phyloP scores from a whole-genome alignment of 441 rosid species.

The Pelargonium exstipulatum region DNA sequence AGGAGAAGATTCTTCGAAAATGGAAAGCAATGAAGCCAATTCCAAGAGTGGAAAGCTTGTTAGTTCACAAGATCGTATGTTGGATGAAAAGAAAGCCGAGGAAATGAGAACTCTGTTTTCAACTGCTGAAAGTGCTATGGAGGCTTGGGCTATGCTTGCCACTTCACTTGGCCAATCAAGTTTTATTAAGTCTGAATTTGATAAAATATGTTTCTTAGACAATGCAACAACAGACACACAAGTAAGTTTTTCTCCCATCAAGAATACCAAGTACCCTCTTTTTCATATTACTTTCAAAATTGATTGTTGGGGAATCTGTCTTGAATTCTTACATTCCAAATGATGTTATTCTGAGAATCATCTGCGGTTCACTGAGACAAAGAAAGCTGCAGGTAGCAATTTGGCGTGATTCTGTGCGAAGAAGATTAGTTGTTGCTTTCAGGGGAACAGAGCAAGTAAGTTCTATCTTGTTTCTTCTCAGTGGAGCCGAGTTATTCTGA shows the following conservation, averaged over 20 bases:
- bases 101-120: slow-evolving; percentile 84
- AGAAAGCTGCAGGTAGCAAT: slow-evolving; percentile 63
- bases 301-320: background rate
- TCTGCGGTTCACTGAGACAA: slow-evolving; percentile 23
- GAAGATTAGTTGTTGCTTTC: slow-evolving; percentile 80
- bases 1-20: slow-evolving; percentile 23
- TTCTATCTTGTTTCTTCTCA: slow-evolving; percentile 20
- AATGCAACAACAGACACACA: slow-evolving; percentile 82
- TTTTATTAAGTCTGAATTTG: slow-evolving; percentile 92
- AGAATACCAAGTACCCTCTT: background rate
- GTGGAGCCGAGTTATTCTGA: slow-evolving; percentile 13
- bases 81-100: slow-evolving; percentile 64
- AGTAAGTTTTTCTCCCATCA: slow-evolving; percentile 35
- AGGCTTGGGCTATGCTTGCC: slow-evolving; percentile 99
- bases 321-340: background rate
- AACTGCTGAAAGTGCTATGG: slow-evolving; percentile 94
- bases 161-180: slow-evolving; percentile 90
- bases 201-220: slow-evolving; percentile 84
- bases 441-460: slow-evolving; percentile 96
- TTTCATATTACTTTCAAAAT: background rate
- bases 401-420: slow-evolving; percentile 85
- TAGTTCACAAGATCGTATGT: slow-evolving; percentile 31
- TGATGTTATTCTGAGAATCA: slow-evolving; percentile 6
- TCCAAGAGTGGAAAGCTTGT: slow-evolving; percentile 36
- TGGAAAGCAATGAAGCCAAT: slow-evolving; percentile 24